Base-by-base conservation (phyloP, 202 grass and related monocot genomes). In the Schoenoplectus tabernaemontani region DNA sequence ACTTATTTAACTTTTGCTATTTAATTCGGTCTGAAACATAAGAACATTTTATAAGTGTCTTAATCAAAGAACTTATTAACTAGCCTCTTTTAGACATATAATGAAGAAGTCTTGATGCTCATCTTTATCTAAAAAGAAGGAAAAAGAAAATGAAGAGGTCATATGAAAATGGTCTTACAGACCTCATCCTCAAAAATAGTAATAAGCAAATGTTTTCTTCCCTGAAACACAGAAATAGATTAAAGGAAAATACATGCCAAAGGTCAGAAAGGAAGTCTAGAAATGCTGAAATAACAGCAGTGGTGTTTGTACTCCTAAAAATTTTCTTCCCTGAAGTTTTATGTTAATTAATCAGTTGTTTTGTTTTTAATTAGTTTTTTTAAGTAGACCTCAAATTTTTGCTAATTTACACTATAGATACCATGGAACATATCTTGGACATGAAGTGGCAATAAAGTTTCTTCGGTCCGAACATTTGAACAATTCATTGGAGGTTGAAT, bases 401-500 rank as follows among this genome's bases (percentile, higher is more conserved):
- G 61, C 30, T 53, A 34, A 83, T 86, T 41, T 84, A 26, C 23
- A 80, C 42, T 88, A 16, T 68, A 99, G 96, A 86, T 89, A 70
- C 83, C 90, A 60, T 73, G 96, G 91, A 85, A 89, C 83, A 82
- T 99, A 92, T 71, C 83, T 71, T 44, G 91, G 81, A 53, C n/a
- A 87, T 65, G 92, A 95, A 34, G 96, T 99, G 59, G 96, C 96
- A 34, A 74, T 99, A 84, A 99, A 99, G 43, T 81, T 85, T 75
- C 90, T 99, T 62, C 90, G 65, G 90, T 77, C 84, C 20, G 90
- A 87, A 26, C 86, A 89, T 86, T 54, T 89, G 64, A 92, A 86
- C 17, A 89, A 94, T 81, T 86, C 85, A 50, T 84, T 89, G 60
- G 84, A 85, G 50, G 82, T 92, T 33, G 96, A 99, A 69, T 99